These are phyloP conservation scores for Dipodascus albidus DNA, from an alignment of 805 yeast species.

Conservation along the genomic window DNA sequence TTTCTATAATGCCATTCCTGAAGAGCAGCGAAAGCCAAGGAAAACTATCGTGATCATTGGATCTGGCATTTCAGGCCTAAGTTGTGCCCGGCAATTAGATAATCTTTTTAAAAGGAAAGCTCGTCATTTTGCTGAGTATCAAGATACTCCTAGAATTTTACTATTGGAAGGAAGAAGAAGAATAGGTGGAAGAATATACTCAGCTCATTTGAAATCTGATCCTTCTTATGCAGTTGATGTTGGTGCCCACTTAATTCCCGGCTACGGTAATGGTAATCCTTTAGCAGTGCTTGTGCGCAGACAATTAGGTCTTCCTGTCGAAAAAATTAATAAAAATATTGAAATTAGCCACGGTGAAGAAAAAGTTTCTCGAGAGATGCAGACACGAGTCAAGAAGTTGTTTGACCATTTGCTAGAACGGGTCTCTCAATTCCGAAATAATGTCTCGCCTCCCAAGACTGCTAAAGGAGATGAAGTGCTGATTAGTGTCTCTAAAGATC, in stretches of 20 bases:
- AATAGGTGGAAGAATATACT: conserved; percentile 32
- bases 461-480: conserved; percentile 28
- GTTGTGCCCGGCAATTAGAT: conserved; percentile 89
- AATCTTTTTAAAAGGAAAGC: conserved; percentile 37
- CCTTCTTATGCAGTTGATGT: conserved; percentile 25
- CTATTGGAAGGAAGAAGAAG: conserved; percentile 30
- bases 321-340: conserved; percentile 23
- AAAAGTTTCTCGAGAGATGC: conserved; percentile 19
- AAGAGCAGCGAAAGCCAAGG: conserved; percentile 23
- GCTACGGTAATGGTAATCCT: conserved; percentile 32
- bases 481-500: conserved; percentile 29
- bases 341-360: conserved; percentile 26
- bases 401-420: conserved; percentile 28
- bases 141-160: conserved; percentile 29
- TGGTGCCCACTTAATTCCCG: conserved; percentile 30
- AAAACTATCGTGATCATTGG: conserved; percentile 66
- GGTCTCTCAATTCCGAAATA: conserved; percentile 25
- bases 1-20: conserved; percentile 14
- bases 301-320: conserved; percentile 30
- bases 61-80: conserved; percentile 95
- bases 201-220: conserved; percentile 22
- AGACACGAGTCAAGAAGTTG: conserved; percentile 24
- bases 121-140: conserved; percentile 25
- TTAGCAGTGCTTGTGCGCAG: conserved; percentile 28
- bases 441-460: conserved; percentile 22